Percentiles rank a stretch among this genome's conserved stretches.
phyloP scores from a whole-genome alignment of 768 basidiomycete species.

The Tricholoma flavovirens region DNA sequence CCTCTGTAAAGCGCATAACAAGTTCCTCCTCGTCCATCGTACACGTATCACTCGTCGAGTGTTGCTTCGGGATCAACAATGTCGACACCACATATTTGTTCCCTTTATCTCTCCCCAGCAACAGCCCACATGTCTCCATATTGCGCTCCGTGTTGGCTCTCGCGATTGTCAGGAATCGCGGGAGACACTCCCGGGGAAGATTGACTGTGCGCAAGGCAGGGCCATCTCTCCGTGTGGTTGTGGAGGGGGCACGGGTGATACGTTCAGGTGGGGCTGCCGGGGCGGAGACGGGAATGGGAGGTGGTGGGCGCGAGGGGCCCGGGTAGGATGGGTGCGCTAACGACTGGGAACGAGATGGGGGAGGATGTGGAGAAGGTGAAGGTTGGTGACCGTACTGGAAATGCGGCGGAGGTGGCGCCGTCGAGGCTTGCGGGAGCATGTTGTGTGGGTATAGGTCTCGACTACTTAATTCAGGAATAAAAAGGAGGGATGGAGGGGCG shows the following conservation, averaged over 20 bases:
- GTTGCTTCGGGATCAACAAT: constrained; percentile 83
- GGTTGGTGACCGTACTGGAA: constrained; percentile 11
- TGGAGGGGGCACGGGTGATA: constrained; percentile 4
- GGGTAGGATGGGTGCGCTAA: constrained; percentile 16
- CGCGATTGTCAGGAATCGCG: constrained; percentile 72
- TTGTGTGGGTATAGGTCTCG: constrained; percentile 14
- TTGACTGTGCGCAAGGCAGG: constrained; percentile 45
- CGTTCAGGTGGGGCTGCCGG: constrained; percentile 12
- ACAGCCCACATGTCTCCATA: constrained; percentile 80
- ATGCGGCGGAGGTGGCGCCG: constrained; percentile 12
- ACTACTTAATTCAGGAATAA: constrained; percentile 30
- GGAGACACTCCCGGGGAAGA: constrained; percentile 69
- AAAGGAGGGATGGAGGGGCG: constrained; percentile 39
- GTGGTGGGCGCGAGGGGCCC: constrained; percentile 21
- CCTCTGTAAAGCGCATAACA: constrained; percentile 80
- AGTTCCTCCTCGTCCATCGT: constrained; percentile 88
- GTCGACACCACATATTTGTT: constrained; percentile 70
- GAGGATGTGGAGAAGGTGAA: constrained; percentile 20
- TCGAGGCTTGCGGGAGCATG: constrained; percentile 4
- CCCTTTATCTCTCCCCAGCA: constrained; percentile 65
- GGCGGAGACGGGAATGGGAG: constrained; percentile 15
- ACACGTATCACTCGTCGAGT: constrained; percentile 87
- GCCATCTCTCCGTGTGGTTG: constrained; percentile 11
- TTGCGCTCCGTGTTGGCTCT: constrained; percentile 72
- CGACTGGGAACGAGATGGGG: constrained; percentile 23